These are phyloP conservation scores for Pythium periplocum DNA, from an alignment of 352 stramenopile genomes.

Conservation along the genomic window DNA sequence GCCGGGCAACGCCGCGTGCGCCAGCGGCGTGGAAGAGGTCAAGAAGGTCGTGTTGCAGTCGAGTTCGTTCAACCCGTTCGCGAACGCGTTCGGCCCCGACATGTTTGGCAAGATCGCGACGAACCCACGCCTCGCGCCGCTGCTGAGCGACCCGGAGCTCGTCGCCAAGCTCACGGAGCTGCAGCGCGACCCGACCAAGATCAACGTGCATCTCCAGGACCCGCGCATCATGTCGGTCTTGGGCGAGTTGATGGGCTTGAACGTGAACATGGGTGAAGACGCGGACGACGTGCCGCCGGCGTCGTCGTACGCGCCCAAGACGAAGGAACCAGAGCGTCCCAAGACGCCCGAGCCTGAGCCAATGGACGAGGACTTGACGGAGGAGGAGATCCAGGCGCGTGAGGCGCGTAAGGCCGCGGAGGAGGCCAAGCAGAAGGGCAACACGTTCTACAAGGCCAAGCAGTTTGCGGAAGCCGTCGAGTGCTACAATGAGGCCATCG, in stretches of 20 bases:
- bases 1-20: slow-evolving; percentile 87
- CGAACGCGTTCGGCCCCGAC: slow-evolving; percentile 92
- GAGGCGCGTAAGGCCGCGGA: slow-evolving; percentile 69
- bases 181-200: slow-evolving; percentile 68
- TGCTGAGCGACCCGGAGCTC: slow-evolving; percentile 93
- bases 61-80: slow-evolving; percentile 78
- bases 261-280: slow-evolving; percentile 64
- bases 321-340: slow-evolving; percentile 24
- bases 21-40: slow-evolving; percentile 92
- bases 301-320: slow-evolving; percentile 15
- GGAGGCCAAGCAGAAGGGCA: slow-evolving; percentile 93
- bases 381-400: slow-evolving; percentile 75
- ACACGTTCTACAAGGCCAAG: slow-evolving; percentile 97
- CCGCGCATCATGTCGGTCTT: slow-evolving; percentile 84
- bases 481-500: slow-evolving; percentile 96
- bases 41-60: slow-evolving; percentile 82
- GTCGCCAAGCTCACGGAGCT: slow-evolving; percentile 69
- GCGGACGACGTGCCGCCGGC: slow-evolving; percentile 49
- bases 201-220: slow-evolving; percentile 78
- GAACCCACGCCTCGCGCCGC: slow-evolving; percentile 82
- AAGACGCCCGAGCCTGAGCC: slow-evolving; percentile 46
- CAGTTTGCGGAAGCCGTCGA: slow-evolving; percentile 92
- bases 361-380: slow-evolving; percentile 82
- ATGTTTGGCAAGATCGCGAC: slow-evolving; percentile 92
- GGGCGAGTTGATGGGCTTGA: slow-evolving; percentile 79